These are phyloP conservation scores for Pilobolus umbonatus DNA, from an alignment of 192 early-diverging fungal genomes.

Conservation along the genomic window DNA sequence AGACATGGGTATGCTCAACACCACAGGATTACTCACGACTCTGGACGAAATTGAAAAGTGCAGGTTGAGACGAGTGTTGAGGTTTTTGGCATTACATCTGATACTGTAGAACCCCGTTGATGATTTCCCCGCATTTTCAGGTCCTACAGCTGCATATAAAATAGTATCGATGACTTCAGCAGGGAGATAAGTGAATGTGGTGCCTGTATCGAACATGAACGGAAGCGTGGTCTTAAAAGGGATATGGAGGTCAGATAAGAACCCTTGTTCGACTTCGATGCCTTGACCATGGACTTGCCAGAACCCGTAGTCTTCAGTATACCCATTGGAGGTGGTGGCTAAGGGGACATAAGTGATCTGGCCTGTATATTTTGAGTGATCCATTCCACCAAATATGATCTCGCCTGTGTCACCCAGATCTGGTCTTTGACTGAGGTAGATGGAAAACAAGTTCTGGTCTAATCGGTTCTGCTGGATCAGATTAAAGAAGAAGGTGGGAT, in stretches of 20 bases:
- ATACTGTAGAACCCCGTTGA: conserved; percentile 2
- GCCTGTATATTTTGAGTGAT: conserved; percentile 40
- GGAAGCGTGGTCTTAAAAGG: neutral
- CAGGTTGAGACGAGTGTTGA: neutral
- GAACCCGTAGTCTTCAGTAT: neutral
- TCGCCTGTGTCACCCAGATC: conserved; percentile 23
- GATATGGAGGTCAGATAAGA: neutral
- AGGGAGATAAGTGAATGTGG: conserved; percentile 18
- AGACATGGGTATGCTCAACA: conserved; percentile 2
- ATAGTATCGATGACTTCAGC: neutral
- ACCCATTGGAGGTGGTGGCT: neutral
- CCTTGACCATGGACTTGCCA: conserved; percentile 17
- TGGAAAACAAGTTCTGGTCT: conserved; percentile 15
- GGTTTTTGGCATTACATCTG: neutral
- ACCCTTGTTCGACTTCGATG: neutral
- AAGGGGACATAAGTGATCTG: conserved; percentile 35
- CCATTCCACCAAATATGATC: conserved; percentile 46
- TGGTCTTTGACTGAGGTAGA: conserved; percentile 7
- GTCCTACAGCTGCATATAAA: neutral
- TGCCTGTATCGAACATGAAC: conserved; percentile 25
- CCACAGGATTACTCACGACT: neutral
- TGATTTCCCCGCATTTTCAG: neutral
- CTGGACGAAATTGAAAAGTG: neutral
- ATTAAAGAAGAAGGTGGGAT: conserved; percentile 22
- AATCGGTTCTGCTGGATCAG: conserved; percentile 9